Percentiles rank a stretch among this genome's conserved stretches.
phyloP scores from a whole-genome alignment of 768 basidiomycete genomes.

The Trametes meyenii region DNA sequence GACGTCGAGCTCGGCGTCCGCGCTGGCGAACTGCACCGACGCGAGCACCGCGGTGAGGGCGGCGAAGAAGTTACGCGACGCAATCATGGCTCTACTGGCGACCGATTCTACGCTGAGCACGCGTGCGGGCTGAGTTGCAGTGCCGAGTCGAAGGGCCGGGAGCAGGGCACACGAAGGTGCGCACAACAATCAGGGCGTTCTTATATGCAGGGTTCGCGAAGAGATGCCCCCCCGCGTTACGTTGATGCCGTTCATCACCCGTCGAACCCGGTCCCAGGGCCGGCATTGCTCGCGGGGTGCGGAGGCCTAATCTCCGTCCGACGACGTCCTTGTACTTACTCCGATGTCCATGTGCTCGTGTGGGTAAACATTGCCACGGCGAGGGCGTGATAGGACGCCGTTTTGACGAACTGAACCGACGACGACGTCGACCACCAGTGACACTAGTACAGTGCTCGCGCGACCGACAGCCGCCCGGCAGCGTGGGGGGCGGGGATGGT shows the following conservation, averaged over 20 bases:
- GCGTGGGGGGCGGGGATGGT: no score
- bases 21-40: background rate
- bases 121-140: constrained; percentile 1
- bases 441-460: no score
- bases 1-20: constrained; percentile 2
- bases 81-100: constrained; percentile 4
- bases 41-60: constrained; percentile 6
- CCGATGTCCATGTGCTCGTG: no score
- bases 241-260: background rate
- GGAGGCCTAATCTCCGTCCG: no score
- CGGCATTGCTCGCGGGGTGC: no score
- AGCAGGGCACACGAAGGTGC: background rate
- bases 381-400: no score
- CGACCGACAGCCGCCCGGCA: no score
- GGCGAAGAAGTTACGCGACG: constrained; percentile 11
- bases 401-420: no score
- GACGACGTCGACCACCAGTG: no score
- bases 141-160: background rate
- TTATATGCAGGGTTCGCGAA: background rate
- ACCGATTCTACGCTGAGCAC: background rate
- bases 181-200: background rate
- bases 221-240: background rate
- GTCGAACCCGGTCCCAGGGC: no score
- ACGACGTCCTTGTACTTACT: no score
- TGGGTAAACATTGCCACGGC: no score